These are phyloP conservation scores for Neurospora sp. DNA, from an alignment of 495 filamentous ascomycete species.

Conservation along the genomic window DNA sequence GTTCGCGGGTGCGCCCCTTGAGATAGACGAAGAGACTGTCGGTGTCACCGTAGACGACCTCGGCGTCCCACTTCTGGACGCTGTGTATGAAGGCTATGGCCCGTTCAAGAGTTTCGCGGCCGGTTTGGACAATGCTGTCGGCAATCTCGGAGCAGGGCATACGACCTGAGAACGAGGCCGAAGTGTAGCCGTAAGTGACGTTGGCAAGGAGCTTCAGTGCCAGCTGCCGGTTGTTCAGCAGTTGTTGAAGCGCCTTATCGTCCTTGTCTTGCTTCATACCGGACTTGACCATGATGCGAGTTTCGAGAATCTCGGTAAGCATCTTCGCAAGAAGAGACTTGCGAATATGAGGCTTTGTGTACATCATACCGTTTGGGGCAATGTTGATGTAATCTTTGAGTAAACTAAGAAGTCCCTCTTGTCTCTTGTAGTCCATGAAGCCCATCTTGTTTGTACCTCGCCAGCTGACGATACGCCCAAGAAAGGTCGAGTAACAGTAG, in stretches of 20 bases:
- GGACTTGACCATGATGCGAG: constrained; percentile 93
- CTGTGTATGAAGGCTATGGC: constrained; percentile 90
- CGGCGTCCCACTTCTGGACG: constrained; percentile 75
- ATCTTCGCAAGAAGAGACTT: constrained; percentile 93
- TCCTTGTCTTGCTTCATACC: constrained; percentile 95
- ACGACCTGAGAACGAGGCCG: constrained; percentile 85
- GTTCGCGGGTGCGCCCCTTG: constrained; percentile 71
- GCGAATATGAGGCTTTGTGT: constrained; percentile 72
- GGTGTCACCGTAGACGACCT: constrained; percentile 97
- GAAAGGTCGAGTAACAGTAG: constrained; percentile 96
- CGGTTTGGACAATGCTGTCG: constrained; percentile 95
- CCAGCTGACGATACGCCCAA: constrained; percentile 78
- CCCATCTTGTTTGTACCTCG: constrained; percentile 91
- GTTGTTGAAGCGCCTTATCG: constrained; percentile 73
- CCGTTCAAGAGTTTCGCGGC: constrained; percentile 85
- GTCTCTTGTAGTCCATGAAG: constrained; percentile 71
- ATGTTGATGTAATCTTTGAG: constrained; percentile 85
- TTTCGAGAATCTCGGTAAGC: constrained; percentile 92
- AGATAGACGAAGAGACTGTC: constrained; percentile 93
- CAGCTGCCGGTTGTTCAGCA: constrained; percentile 88
- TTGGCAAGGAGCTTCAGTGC: constrained; percentile 97
- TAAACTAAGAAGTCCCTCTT: constrained; percentile 63
- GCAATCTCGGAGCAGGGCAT: constrained; percentile 99
- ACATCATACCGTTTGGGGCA: constrained; percentile 94
- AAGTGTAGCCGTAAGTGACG: constrained; percentile 96